Conservation (phyloP, 1,139 yeast species). For the Yamadazyma spencermartinsiae region DNA sequence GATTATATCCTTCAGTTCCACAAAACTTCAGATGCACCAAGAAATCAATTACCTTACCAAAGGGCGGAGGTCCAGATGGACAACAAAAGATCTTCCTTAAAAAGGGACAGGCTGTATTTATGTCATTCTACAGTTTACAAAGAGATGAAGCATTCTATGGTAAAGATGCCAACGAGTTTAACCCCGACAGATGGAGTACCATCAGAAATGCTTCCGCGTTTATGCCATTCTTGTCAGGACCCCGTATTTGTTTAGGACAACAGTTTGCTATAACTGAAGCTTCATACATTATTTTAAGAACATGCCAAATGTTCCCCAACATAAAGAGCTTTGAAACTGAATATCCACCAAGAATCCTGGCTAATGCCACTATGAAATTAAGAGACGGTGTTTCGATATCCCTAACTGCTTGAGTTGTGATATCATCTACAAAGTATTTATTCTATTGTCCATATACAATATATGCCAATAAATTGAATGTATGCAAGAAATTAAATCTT, state of each 20-base stretch:
- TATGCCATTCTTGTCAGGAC: constrained; percentile 48
- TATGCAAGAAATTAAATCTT: constrained; percentile 1
- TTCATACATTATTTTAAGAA: constrained; percentile 27
- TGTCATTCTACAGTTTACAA: constrained; percentile 45
- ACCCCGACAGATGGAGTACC: constrained; percentile 52
- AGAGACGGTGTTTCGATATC: constrained; percentile 17
- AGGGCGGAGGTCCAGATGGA: constrained; percentile 54
- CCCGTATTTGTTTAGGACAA: constrained; percentile 46
- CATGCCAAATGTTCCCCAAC: constrained; percentile 21
- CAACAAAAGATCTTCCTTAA: constrained; percentile 40
- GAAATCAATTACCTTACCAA: constrained; percentile 49
- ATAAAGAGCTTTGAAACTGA: constrained; percentile 11
- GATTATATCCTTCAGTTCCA: constrained; percentile 58
- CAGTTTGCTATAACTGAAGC: constrained; percentile 50
- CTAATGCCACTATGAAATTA: constrained; percentile 19
- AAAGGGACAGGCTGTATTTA: constrained; percentile 45
- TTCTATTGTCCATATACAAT: constrained; percentile 2
- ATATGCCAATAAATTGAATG: no score
- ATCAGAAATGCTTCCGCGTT: constrained; percentile 31
- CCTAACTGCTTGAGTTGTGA: background rate
- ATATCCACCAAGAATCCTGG: constrained; percentile 18
- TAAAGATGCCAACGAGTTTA: constrained; percentile 44
- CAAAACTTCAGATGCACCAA: constrained; percentile 45
- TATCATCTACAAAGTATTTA: background rate
- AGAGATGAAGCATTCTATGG: constrained; percentile 45